Evolutionary conservation across 257 asterid genomes (phyloP), one percentile per base, ranked within the genome.

Genomic region (Penstemon eatonii): DNA sequence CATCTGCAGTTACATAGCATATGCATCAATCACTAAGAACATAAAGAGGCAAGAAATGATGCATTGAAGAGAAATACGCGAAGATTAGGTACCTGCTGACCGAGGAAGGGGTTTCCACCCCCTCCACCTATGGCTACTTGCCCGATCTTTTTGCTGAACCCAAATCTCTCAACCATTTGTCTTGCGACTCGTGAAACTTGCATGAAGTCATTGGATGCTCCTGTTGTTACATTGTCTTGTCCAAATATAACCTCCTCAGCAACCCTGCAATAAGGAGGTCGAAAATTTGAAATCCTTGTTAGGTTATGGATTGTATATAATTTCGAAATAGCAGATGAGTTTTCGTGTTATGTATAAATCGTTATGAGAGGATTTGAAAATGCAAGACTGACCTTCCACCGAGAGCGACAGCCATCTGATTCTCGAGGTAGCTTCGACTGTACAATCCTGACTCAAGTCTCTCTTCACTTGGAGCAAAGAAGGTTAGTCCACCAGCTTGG

Each of bases 201-300:
- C 98, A 89, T 89, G 85, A 89, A 89, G 77, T 94, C 99, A n/a
- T 85, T 89, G 37, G 99, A 94, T 58, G 99, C 98, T n/a, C 99
- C 99, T 8, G 99, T 94, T n/a, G 96, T 94, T 25, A 94, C 99
- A 5, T 91, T 91, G 11, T 94, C 92, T 45, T 74, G 10, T 44
- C 97, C 97, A 56, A 89, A 91, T 19, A 94, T 89, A 49, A 91
- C 95, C 83, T 91, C 96, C 71, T 91, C 97, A 3, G 97, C 97
- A 19, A 91, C 89, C 76, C 97, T 94, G 86, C 56, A 69, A 9
- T 38, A 64, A 18, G 39, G 59, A 53, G 47, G 66, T 60, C 54
- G 18, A 72, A 64, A 60, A 4, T 60, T 19, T 39, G 33, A 6
- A 49, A 49, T 8, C 15, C 4, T 9, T 3, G 4, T 9, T 10